Percentiles rank a stretch among this genome's conserved stretches.
Evolutionary conservation across 768 basidiomycete species (phyloP).

Genomic region (Rhodotorula diobovata): DNA sequence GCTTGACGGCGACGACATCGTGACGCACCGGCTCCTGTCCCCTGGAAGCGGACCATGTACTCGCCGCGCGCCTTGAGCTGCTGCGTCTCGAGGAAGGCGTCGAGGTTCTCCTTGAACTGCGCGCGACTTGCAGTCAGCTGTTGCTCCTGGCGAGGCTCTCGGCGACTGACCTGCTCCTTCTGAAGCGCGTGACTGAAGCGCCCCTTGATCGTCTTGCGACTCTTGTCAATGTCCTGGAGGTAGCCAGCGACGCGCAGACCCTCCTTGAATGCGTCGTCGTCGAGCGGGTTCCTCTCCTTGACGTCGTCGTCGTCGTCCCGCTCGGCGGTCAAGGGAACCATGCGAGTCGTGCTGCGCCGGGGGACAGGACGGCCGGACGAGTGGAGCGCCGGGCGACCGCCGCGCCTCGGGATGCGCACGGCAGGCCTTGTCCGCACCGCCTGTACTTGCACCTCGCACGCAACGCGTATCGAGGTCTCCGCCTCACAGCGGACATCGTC

Average conservation of each 20-base stretch:
- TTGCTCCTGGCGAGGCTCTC: too few species aligned
- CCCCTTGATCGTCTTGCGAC: conserved; percentile 29
- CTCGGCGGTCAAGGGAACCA: not conserved
- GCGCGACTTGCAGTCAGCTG: not conserved
- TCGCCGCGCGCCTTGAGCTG: conserved; percentile 12
- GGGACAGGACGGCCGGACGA: not conserved
- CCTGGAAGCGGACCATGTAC: conserved; percentile 34
- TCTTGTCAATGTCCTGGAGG: conserved; percentile 23
- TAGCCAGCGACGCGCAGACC: conserved; percentile 15
- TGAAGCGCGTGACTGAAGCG: conserved; percentile 22
- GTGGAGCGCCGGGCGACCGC: not conserved
- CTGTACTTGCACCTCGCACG: not conserved
- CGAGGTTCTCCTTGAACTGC: conserved; percentile 23
- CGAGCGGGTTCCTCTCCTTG: conserved; percentile 7
- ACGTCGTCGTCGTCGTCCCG: not conserved
- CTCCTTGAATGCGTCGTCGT: not conserved
- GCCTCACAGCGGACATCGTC: too few species aligned
- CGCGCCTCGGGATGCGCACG: not conserved
- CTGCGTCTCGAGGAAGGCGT: conserved; percentile 19
- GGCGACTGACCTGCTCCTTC: conserved; percentile 19
- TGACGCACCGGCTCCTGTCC: not conserved
- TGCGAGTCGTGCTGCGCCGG: conserved; percentile 1
- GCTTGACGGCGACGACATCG: not conserved
- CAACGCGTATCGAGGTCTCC: not conserved
- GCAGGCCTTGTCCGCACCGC: not conserved